Base-by-base conservation (phyloP, 1,284 basidiomycete genomes). In the Stereum hirsutum region DNA sequence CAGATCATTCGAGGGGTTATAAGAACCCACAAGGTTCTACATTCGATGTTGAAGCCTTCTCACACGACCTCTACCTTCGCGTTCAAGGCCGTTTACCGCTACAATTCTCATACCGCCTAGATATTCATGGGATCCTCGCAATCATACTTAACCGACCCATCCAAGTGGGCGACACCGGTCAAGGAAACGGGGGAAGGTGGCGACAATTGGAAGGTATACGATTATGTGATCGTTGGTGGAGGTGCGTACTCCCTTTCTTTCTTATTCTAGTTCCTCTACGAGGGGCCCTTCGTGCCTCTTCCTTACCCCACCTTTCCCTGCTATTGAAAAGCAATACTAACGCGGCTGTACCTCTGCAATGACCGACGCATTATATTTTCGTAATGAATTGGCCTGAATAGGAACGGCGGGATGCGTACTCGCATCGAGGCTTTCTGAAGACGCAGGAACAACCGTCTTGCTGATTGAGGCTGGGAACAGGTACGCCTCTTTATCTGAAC, bases 331-430 rank as follows among this genome's bases (percentile, higher is more conserved):
- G n/a, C n/a, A n/a, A n/a, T n/a, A n/a, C n/a, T n/a, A n/a, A n/a
- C n/a, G n/a, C n/a, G n/a, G n/a, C n/a, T n/a, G n/a, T n/a, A n/a
- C n/a, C n/a, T n/a, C n/a, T n/a, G n/a, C n/a, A n/a, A n/a, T n/a
- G n/a, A n/a, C n/a, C n/a, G n/a, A n/a, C n/a, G n/a, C n/a, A n/a
- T n/a, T n/a, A n/a, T n/a, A n/a, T n/a, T n/a, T n/a, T n/a, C n/a
- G n/a, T n/a, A n/a, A n/a, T n/a, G 28, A 17, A 10, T 35, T 34
- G 14, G 39, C 32, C 26, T 28, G 21, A 17, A 14, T 39, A 60
- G 56, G 58, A 6, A 53, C 60, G 5, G 56, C 60, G 1, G 60
- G 60, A 19, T 61, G 57, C 17, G 58, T 61, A 8, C 46, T 62
- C 2, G 60, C 60, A 6, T 51, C 55, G 1, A 52, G 60, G 19